These are phyloP conservation scores for Ceratobasidium sp. DNA, from an alignment of 1,284 basidiomycete species.

Conservation along the genomic window DNA sequence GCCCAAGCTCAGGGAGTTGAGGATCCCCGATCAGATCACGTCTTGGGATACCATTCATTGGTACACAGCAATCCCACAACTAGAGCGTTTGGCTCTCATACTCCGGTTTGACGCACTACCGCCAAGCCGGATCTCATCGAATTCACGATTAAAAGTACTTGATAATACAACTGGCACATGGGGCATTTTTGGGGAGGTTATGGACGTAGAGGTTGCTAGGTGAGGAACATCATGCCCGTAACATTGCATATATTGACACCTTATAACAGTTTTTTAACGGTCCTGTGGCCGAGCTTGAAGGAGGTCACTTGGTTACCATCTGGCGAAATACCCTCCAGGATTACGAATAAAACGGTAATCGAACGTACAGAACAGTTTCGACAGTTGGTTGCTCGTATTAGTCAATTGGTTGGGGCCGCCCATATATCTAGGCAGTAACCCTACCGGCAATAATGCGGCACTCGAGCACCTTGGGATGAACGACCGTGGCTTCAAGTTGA, in stretches of 20 bases:
- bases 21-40: neutral
- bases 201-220: neutral
- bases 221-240: neutral
- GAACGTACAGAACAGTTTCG: no score
- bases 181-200: neutral
- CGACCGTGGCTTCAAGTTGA: no score
- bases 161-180: neutral
- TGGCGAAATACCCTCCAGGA: neutral
- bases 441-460: no score
- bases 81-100: neutral
- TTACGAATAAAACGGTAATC: no score
- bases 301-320: neutral
- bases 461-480: no score
- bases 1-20: neutral
- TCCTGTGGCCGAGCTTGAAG: neutral
- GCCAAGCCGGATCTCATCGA: neutral
- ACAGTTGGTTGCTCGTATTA: no score
- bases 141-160: neutral
- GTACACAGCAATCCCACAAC: slow-evolving; percentile 1
- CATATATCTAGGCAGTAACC: no score
- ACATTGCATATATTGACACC: neutral
- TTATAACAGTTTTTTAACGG: neutral
- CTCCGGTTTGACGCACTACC: neutral
- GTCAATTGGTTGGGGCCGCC: no score
- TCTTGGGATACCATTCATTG: neutral